phyloP scores from a whole-genome alignment of 495 filamentous ascomycete species.

The Trichoderma reesei region DNA sequence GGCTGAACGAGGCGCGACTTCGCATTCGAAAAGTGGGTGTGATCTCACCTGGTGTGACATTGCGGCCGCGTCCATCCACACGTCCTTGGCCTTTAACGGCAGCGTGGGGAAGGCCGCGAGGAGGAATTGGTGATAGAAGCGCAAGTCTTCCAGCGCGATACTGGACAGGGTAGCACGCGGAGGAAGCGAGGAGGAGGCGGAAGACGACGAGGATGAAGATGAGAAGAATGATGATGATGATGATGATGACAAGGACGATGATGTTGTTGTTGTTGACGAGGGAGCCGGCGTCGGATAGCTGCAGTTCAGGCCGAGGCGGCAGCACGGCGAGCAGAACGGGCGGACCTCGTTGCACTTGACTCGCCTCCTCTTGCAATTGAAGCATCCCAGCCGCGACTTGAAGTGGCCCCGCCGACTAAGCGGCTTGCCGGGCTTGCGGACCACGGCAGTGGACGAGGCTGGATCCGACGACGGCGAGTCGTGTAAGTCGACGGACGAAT shows the following conservation, averaged over 20 bases:
- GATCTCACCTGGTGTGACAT: conserved; percentile 32
- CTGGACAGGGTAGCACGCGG: conserved; percentile 10
- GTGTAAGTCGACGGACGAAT: background rate
- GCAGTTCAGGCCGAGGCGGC: conserved; percentile 34
- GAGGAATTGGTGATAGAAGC: conserved; percentile 42
- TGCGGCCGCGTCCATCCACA: conserved; percentile 39
- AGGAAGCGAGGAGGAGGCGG: conserved; percentile 4
- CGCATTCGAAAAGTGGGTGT: too few species aligned
- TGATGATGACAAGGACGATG: background rate
- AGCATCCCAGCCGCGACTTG: conserved; percentile 28
- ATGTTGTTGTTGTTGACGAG: background rate
- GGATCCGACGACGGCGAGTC: background rate
- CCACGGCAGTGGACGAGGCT: background rate
- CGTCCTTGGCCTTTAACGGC: conserved; percentile 31
- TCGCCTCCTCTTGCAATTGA: conserved; percentile 41
- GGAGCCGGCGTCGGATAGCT: conserved; percentile 27
- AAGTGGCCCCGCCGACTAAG: conserved; percentile 1
- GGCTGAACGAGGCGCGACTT: background rate
- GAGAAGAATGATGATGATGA: background rate
- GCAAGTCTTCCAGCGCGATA: conserved; percentile 32
- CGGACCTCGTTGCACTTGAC: conserved; percentile 41
- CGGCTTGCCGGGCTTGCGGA: background rate
- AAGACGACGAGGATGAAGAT: background rate
- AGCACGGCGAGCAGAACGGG: conserved; percentile 37
- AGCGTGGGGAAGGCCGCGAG: conserved; percentile 36